phyloP scores from a whole-genome alignment of 2,329 filamentous ascomycete species.

The Hypomyces rosellus region DNA sequence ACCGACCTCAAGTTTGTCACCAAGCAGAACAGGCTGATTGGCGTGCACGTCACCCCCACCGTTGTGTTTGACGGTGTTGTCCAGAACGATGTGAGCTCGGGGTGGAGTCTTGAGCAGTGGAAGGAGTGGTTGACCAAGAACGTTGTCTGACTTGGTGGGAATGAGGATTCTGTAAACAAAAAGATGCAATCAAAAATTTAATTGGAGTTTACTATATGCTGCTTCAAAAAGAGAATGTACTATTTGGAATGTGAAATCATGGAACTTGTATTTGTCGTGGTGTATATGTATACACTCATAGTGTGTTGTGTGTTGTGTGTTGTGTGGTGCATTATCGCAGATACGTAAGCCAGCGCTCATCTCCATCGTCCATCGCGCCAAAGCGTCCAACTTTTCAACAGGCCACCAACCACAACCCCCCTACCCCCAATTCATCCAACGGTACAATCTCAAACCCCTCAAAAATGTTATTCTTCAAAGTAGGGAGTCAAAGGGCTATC shows the following conservation, averaged over 20 bases:
- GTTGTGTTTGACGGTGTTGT: slow-evolving; percentile 84
- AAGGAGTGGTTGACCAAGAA: slow-evolving; percentile 68
- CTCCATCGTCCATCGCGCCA: not conserved
- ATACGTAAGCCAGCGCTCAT: not conserved
- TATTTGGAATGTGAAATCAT: no score
- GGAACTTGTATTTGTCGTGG: no score
- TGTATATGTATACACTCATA: not conserved
- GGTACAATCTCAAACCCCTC: no score
- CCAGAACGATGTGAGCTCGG: slow-evolving; percentile 65
- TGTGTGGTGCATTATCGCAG: slow-evolving; percentile 4
- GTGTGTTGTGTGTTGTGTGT: not conserved
- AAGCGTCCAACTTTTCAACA: not conserved
- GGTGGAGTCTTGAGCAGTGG: slow-evolving; percentile 78
- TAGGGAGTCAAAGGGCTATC: not conserved
- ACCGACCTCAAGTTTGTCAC: slow-evolving; percentile 78
- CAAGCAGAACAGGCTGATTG: slow-evolving; percentile 70
- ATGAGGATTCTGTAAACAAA: no score
- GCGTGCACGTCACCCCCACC: slow-evolving; percentile 87
- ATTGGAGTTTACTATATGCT: no score
- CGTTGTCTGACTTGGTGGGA: slow-evolving; percentile 29
- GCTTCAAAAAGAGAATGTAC: no score
- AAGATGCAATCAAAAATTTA: no score
- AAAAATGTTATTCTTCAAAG: slow-evolving; percentile 8
- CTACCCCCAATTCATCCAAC: not conserved
- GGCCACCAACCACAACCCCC: not conserved